A percentile compares a stretch with the other conserved stretches of the same genome.
Conservation (phyloP, 495 filamentous ascomycete species). For the Penicillium waksmanii region DNA sequence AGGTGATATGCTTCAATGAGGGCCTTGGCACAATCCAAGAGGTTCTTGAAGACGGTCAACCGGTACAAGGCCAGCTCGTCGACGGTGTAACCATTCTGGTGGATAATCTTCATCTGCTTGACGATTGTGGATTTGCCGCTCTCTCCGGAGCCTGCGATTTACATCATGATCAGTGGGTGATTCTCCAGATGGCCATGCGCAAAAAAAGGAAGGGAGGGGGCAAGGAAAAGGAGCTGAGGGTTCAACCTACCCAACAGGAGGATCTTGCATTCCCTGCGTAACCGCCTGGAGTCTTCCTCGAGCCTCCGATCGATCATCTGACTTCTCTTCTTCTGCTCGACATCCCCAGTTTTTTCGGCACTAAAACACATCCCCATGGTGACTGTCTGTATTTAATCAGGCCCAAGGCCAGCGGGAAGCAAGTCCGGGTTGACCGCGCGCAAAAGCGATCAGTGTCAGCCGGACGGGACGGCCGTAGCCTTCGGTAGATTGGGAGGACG, state of each 20-base stretch:
- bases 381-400: constrained; percentile 11
- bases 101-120: constrained; percentile 99
- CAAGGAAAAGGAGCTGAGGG: too few species aligned
- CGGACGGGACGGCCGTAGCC: constrained; percentile 27
- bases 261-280: constrained; percentile 98
- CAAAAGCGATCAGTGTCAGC: constrained; percentile 35
- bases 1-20: constrained; percentile 86
- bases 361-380: constrained; percentile 92
- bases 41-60: constrained; percentile 95
- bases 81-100: constrained; percentile 91
- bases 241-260: constrained; percentile 77
- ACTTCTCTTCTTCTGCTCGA: constrained; percentile 90
- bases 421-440: constrained; percentile 31
- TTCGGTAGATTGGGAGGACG: constrained; percentile 19
- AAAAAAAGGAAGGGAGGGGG: too few species aligned
- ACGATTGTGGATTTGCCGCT: constrained; percentile 99
- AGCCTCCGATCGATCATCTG: constrained; percentile 90
- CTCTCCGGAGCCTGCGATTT: constrained; percentile 81
- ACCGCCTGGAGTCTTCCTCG: constrained; percentile 87
- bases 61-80: constrained; percentile 93
- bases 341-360: constrained; percentile 72
- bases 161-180: constrained; percentile 14
- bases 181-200: neutral
- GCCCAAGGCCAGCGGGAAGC: constrained; percentile 30
- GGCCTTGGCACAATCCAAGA: constrained; percentile 93